Evolutionary conservation across 148 eudicot genomes (phyloP), one percentile per base, ranked within the genome.

Genomic region (Vaccinium vitisidaea): DNA sequence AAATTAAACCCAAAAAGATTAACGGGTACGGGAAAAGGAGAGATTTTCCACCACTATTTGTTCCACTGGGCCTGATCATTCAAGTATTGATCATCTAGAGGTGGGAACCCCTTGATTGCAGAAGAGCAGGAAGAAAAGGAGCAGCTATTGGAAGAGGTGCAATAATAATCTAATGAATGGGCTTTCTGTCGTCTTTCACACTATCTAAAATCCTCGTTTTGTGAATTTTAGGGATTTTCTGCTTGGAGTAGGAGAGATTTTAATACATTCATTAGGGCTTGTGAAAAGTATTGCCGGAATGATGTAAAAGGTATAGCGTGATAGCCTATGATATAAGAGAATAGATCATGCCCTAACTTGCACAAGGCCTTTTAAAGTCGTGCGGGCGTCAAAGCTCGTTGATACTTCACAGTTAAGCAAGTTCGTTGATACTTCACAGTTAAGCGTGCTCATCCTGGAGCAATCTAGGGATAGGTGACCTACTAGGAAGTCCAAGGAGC

Each of bases 91-190:
- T 70, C 78, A n/a, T 84, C 82, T 83, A 97, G 99, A 95, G 85
- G 53, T 77, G 87, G 94, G 96, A 80, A 95, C 76, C 99, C 98
- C 10, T 90, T 97, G 91, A 95, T 98, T 67, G 91, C 98, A 84
- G 98, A 95, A 86, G 99, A 97, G 87, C 99, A 97, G 86, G 98
- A 95, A 78, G 99, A 97, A 84, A 97, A 97, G 86, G 99, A 97
- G 87, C 90, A 70, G 19, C 84, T 97, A 49, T 85, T 97, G 83
- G 98, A 95, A 84, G 94, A 93, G 90, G 98, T 92, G 46, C 46
- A 43, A 43, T 43, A 78, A 75, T 82, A 27, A 80, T 39, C 5
- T 80, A 8, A 18, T 2, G 19, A 19, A 32, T 54, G 36, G 11
- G 49, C 46, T 82, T 19, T 65, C 25, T 69, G 78, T 55, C 12